Evolutionary conservation across 345 rosid genomes (phyloP).

Genomic region (Eucalyptus curtisii): DNA sequence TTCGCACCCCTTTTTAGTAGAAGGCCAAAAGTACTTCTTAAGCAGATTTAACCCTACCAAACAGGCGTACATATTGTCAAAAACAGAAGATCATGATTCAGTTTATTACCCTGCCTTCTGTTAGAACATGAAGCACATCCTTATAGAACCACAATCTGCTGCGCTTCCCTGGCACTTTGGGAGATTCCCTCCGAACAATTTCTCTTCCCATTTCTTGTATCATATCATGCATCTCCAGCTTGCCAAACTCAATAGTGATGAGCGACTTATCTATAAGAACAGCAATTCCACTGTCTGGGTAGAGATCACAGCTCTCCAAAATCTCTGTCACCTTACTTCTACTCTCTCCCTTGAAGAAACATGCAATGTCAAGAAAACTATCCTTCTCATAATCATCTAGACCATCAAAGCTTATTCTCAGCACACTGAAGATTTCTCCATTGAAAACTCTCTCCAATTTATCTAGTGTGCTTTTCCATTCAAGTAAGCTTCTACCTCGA

Average conservation of each 20-base stretch:
- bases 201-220: slow-evolving; percentile 18
- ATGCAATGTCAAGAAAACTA: slow-evolving; percentile 7
- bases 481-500: background rate
- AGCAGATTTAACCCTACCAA: too few relatives aligned
- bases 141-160: background rate
- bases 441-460: background rate
- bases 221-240: slow-evolving; percentile 12
- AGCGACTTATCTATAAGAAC: background rate
- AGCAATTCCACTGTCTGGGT: background rate
- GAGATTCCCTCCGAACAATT: background rate
- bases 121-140: background rate
- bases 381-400: background rate
- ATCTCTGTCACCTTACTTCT: background rate
- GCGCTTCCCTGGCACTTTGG: background rate
- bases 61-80: background rate
- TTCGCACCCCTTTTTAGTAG: background rate
- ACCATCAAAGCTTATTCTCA: background rate
- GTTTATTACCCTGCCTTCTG: background rate
- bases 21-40: too few relatives aligned
- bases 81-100: background rate
- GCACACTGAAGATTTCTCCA: background rate
- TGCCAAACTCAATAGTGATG: background rate
- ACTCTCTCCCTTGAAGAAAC: slow-evolving; percentile 1
- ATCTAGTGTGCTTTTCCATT: background rate
- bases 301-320: background rate